These are phyloP conservation scores for Lathyrus oleraceus DNA, from an alignment of 306 rosid genomes.

Conservation along the genomic window DNA sequence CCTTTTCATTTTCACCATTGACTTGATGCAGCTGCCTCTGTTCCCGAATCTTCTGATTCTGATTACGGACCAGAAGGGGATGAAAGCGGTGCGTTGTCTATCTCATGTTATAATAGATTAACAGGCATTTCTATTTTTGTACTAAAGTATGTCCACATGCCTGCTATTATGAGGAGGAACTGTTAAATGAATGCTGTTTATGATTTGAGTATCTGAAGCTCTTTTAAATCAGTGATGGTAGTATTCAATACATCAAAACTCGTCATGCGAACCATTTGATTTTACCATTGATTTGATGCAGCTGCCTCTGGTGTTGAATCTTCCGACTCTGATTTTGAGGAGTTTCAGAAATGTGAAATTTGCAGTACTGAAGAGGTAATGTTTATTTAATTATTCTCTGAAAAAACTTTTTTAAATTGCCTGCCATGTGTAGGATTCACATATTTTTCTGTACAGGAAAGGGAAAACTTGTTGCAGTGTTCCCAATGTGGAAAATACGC, in stretches of 20 bases:
- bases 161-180: conserved; percentile 1
- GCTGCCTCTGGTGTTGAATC: conserved; percentile 83
- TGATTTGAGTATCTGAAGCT: conserved; percentile 7
- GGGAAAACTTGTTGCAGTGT: conserved; percentile 78
- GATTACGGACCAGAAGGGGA: conserved; percentile 38
- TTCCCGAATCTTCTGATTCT: conserved; percentile 30
- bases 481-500: conserved; percentile 72
- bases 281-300: conserved; percentile 46
- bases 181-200: background rate
- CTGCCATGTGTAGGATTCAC: conserved; percentile 26
- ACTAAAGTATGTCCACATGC: background rate
- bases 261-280: background rate
- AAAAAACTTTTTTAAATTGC: conserved; percentile 4
- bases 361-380: conserved; percentile 75
- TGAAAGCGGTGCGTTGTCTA: conserved; percentile 36
- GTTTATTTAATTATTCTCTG: background rate
- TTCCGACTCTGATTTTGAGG: conserved; percentile 74
- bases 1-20: conserved; percentile 8
- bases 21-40: conserved; percentile 38
- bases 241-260: background rate
- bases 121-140: background rate
- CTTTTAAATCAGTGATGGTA: background rate
- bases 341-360: conserved; percentile 81
- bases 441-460: conserved; percentile 56
- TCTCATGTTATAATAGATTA: conserved; percentile 1